Conservation (phyloP, 306 rosid genomes). For the Cucumis cinereus region DNA sequence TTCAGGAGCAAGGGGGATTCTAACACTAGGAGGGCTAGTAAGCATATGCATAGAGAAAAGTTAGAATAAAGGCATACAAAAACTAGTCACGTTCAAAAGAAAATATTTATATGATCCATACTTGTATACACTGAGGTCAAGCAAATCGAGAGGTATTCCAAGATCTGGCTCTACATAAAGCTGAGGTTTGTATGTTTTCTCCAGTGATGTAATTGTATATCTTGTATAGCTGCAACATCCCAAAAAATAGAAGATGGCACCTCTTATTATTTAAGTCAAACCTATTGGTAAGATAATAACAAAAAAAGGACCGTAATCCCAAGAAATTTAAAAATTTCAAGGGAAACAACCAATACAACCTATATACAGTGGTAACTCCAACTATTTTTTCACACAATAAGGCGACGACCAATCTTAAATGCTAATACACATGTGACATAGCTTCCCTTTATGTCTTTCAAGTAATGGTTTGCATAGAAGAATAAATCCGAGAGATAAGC, state of each 20-base stretch:
- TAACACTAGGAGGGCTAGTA: constrained; percentile 66
- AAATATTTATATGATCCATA: constrained; percentile 25
- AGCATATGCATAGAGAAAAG: constrained; percentile 11
- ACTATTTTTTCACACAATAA: neutral
- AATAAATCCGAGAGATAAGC: neutral
- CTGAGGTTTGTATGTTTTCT: constrained; percentile 88
- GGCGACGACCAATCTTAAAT: neutral
- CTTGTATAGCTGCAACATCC: constrained; percentile 57
- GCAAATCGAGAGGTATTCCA: constrained; percentile 97
- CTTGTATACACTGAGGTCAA: constrained; percentile 98
- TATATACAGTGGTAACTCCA: neutral
- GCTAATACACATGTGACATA: neutral
- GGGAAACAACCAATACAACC: neutral
- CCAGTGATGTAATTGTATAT: constrained; percentile 82
- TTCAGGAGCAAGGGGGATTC: constrained; percentile 65
- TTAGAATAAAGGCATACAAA: constrained; percentile 14
- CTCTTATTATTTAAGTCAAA: constrained; percentile 1
- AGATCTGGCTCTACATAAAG: constrained; percentile 97
- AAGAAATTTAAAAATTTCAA: neutral
- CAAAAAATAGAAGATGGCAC: constrained; percentile 18
- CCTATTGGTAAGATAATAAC: neutral
- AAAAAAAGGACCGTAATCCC: neutral
- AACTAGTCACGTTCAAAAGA: neutral
- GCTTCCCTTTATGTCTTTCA: neutral
- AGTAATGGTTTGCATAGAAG: neutral